phyloP scores from a whole-genome alignment of 1,139 yeast species.

The Kodamaea alishanica region DNA sequence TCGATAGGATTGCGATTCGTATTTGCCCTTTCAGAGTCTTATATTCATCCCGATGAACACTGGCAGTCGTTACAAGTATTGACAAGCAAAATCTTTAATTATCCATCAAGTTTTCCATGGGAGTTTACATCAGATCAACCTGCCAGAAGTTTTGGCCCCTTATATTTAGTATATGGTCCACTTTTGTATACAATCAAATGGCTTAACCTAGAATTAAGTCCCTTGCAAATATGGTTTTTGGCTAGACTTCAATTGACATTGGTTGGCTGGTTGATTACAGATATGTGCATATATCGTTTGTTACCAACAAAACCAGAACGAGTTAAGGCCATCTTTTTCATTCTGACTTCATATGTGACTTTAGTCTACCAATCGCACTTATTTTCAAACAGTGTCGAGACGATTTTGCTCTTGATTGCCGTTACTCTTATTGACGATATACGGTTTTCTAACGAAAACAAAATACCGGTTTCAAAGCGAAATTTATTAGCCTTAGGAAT shows the following conservation, averaged over 20 bases:
- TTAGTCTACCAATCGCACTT: slow-evolving; percentile 82
- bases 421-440: slow-evolving; percentile 50
- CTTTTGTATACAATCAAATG: slow-evolving; percentile 35
- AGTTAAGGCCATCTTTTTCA: slow-evolving; percentile 60
- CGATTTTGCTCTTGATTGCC: slow-evolving; percentile 57
- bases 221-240: slow-evolving; percentile 52
- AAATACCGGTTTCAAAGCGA: slow-evolving; percentile 4
- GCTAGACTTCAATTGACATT: slow-evolving; percentile 57
- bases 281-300: slow-evolving; percentile 46
- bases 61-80: slow-evolving; percentile 83
- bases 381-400: slow-evolving; percentile 84
- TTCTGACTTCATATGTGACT: slow-evolving; percentile 75
- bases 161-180: slow-evolving; percentile 71
- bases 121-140: slow-evolving; percentile 63
- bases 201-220: slow-evolving; percentile 26
- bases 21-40: slow-evolving; percentile 69
- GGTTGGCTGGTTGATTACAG: slow-evolving; percentile 57
- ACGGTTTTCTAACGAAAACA: slow-evolving; percentile 26
- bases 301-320: slow-evolving; percentile 60
- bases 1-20: slow-evolving; percentile 50
- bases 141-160: slow-evolving; percentile 70
- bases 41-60: slow-evolving; percentile 97
- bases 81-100: slow-evolving; percentile 46
- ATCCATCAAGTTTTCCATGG: slow-evolving; percentile 71
- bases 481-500: slow-evolving; percentile 45